These are phyloP conservation scores for Auricularia cornea DNA, from an alignment of 768 basidiomycete genomes.

Conservation along the genomic window DNA sequence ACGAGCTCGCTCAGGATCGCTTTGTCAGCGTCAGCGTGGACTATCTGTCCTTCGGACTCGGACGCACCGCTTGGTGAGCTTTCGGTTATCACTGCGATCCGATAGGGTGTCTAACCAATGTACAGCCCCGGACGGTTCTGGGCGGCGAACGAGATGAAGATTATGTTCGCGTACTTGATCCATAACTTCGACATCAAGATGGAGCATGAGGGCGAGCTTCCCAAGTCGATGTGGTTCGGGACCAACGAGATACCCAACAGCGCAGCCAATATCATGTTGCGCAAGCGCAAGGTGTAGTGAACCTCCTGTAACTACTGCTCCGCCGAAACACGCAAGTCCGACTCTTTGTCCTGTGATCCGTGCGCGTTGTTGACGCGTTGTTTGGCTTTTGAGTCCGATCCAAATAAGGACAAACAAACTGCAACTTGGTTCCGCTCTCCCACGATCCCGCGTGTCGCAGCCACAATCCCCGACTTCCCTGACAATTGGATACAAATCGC, in stretches of 20 bases:
- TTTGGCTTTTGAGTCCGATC: too few relatives aligned
- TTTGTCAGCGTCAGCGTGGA: constrained; percentile 26
- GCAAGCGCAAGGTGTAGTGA: background rate
- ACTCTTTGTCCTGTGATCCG: too few relatives aligned
- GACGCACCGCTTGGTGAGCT: constrained; percentile 25
- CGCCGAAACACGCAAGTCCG: too few relatives aligned
- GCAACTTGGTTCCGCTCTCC: too few relatives aligned
- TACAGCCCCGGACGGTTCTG: constrained; percentile 33
- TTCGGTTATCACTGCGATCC: background rate
- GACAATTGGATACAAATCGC: too few relatives aligned
- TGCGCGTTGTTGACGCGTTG: too few relatives aligned
- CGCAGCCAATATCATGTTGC: constrained; percentile 12
- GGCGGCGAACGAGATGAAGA: constrained; percentile 37
- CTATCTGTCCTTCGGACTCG: constrained; percentile 31
- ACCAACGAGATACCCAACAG: constrained; percentile 22
- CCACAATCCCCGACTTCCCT: too few relatives aligned
- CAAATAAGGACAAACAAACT: too few relatives aligned
- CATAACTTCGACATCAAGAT: constrained; percentile 33
- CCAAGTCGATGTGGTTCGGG: constrained; percentile 25
- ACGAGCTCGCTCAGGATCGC: constrained; percentile 26
- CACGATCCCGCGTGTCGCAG: too few relatives aligned
- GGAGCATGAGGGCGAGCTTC: constrained; percentile 24
- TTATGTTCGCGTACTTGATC: constrained; percentile 33
- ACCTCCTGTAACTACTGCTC: too few relatives aligned
- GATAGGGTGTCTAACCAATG: background rate